These are phyloP conservation scores for Pythium guiyangense DNA, from an alignment of 352 stramenopile species.

Conservation along the genomic window DNA sequence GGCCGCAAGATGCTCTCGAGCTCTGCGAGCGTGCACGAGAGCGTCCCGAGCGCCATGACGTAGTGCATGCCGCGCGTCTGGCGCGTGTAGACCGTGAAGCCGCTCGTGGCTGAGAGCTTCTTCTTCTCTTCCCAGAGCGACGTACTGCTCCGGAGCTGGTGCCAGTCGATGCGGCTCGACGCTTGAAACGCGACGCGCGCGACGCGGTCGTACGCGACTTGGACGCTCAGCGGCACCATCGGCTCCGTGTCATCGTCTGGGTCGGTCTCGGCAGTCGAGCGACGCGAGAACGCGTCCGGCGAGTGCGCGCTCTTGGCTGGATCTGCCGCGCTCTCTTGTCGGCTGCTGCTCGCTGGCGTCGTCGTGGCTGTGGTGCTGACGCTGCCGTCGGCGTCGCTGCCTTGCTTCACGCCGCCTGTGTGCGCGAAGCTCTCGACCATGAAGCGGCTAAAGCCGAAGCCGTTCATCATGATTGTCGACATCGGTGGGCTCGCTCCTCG, in stretches of 20 bases:
- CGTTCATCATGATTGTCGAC: conserved; percentile 6
- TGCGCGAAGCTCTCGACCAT: conserved; percentile 9
- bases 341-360: not conserved
- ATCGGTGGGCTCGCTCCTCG: not conserved
- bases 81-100: conserved; percentile 15
- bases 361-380: not conserved
- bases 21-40: conserved; percentile 16
- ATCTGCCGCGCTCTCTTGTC: not conserved
- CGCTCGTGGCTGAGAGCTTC: conserved; percentile 3
- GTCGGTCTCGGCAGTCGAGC: conserved; percentile 12
- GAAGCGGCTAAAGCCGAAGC: conserved; percentile 12
- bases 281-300: conserved; percentile 6
- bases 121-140: conserved; percentile 17
- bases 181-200: conserved; percentile 9
- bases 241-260: not conserved
- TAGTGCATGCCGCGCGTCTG: conserved; percentile 18
- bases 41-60: conserved; percentile 12
- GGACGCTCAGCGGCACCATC: not conserved
- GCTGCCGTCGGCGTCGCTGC: not conserved
- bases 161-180: conserved; percentile 12
- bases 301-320: not conserved
- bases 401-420: not conserved
- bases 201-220: conserved; percentile 9
- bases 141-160: conserved; percentile 15
- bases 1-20: conserved; percentile 11